phyloP scores from a whole-genome alignment of 192 early-diverging fungal genomes.

The Obelidium mucronatum region DNA sequence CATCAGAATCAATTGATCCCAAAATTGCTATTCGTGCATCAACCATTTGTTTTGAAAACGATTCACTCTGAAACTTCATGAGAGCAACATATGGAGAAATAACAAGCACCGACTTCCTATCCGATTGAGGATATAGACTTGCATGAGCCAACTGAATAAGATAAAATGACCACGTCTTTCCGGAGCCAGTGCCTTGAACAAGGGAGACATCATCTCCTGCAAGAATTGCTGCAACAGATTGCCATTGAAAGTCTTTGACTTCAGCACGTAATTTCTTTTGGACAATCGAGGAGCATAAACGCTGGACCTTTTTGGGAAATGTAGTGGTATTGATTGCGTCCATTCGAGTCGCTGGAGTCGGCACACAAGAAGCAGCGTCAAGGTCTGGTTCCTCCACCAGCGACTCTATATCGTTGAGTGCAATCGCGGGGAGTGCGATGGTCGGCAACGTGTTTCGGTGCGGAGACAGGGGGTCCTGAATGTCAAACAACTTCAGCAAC shows the following conservation, averaged over 20 bases:
- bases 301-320: no score
- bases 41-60: neutral
- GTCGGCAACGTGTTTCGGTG: neutral
- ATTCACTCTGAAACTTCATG: neutral
- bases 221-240: no score
- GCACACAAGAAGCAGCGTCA: neutral
- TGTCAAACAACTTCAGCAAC: neutral
- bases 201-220: no score
- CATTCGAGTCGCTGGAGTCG: neutral
- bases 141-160: neutral
- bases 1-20: neutral
- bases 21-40: neutral
- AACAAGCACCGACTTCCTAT: neutral
- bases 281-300: no score
- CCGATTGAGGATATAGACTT: neutral
- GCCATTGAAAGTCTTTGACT: no score
- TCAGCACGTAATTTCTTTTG: no score
- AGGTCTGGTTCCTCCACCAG: neutral
- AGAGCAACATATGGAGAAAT: neutral
- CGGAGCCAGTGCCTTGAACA: neutral
- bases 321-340: no score
- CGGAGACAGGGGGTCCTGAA: neutral
- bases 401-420: neutral
- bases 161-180: neutral
- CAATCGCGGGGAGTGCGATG: neutral